These are phyloP conservation scores for Zopfia rhizophila DNA, from an alignment of 2,329 filamentous ascomycete species.

Conservation along the genomic window DNA sequence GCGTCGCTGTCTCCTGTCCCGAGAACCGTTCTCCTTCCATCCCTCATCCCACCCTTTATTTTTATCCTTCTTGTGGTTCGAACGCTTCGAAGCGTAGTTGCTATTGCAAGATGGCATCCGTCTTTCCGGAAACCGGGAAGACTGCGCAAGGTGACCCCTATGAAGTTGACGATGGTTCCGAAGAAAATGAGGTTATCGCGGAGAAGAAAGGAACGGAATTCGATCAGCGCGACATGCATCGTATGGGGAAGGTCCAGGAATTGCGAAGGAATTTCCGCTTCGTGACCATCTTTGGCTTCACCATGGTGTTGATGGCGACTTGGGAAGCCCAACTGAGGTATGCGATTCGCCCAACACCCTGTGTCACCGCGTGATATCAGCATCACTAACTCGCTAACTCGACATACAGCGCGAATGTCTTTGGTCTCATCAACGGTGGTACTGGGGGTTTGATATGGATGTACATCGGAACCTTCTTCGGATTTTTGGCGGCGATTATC, in stretches of 20 bases:
- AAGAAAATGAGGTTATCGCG: constrained; percentile 15
- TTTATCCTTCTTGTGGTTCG: neutral
- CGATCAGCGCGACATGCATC: constrained; percentile 38
- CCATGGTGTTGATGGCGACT: constrained; percentile 39
- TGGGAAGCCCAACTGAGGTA: constrained; percentile 37
- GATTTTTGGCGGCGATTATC: constrained; percentile 32
- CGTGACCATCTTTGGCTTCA: constrained; percentile 39
- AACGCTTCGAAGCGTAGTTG: neutral
- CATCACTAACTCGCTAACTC: no score
- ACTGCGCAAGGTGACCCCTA: constrained; percentile 3
- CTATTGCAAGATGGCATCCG: neutral
- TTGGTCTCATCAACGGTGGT: constrained; percentile 36
- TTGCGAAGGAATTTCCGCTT: constrained; percentile 38
- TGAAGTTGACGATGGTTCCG: constrained; percentile 8
- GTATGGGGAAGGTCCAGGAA: constrained; percentile 42
- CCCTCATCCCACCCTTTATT: neutral
- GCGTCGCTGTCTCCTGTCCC: no score
- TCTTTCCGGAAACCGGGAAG: constrained; percentile 7
- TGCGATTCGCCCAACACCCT: no score
- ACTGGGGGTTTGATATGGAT: constrained; percentile 37
- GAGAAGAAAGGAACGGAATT: constrained; percentile 32
- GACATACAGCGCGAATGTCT: constrained; percentile 5
- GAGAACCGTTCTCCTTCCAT: neutral
- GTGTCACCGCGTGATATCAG: no score
- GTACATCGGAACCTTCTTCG: constrained; percentile 33